Conservation (phyloP, 23 red algal species). For the Gracilaria domingensis region DNA sequence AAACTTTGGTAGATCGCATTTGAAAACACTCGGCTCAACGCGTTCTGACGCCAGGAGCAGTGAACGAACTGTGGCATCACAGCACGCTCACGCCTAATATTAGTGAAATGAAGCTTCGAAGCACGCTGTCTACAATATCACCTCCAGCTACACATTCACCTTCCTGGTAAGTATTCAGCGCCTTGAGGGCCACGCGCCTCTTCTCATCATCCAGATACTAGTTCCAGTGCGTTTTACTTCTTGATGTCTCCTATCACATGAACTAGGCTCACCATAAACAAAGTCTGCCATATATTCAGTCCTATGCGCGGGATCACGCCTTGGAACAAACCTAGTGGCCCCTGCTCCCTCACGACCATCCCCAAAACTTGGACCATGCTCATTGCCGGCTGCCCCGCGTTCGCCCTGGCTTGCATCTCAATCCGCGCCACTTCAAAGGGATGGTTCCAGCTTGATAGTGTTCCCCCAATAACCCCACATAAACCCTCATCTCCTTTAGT, state of each 20-base stretch:
- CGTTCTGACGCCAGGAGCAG: too few species aligned
- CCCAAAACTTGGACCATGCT: slow-evolving; percentile 53
- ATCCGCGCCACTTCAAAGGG: slow-evolving; percentile 96
- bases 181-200: background rate
- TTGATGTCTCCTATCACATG: slow-evolving; percentile 74
- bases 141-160: background rate
- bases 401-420: slow-evolving; percentile 88
- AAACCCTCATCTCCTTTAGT: slow-evolving; percentile 66
- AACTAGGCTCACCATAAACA: slow-evolving; percentile 82
- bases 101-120: too few species aligned
- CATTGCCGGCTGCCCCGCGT: slow-evolving; percentile 62
- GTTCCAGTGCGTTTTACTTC: slow-evolving; percentile 9
- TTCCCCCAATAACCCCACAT: slow-evolving; percentile 73
- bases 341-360: slow-evolving; percentile 76
- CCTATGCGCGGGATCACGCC: slow-evolving; percentile 79
- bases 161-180: background rate
- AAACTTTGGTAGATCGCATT: too few species aligned
- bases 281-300: slow-evolving; percentile 83
- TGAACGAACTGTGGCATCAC: too few species aligned
- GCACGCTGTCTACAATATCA: too few species aligned
- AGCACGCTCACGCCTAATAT: too few species aligned
- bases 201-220: background rate
- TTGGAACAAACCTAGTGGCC: slow-evolving; percentile 71
- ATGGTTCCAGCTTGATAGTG: slow-evolving; percentile 89
- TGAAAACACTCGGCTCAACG: too few species aligned